A percentile compares a stretch with the other conserved stretches of the same genome.
phyloP scores from a whole-genome alignment of 208 protist genomes.

The Leishmania turanica region DNA sequence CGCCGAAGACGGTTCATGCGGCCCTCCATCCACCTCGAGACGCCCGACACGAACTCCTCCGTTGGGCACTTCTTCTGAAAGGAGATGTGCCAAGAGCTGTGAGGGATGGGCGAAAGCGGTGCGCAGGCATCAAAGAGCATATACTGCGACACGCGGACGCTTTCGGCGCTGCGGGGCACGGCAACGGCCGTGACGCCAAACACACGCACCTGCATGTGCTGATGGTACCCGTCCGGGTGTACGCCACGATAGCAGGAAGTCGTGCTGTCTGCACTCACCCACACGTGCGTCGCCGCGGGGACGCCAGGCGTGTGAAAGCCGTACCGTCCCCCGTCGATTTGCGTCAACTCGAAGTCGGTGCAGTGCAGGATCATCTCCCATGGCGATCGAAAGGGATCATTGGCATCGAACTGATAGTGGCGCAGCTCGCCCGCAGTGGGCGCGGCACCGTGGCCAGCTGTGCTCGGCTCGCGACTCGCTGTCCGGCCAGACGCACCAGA shows the following conservation, averaged over 20 bases:
- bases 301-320: slow-evolving; percentile 45
- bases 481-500: neutral
- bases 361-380: slow-evolving; percentile 32
- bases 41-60: slow-evolving; percentile 1
- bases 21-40: slow-evolving; percentile 16
- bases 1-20: slow-evolving; percentile 13
- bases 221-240: slow-evolving; percentile 20
- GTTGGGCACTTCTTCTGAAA: neutral
- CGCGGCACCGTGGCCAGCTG: neutral
- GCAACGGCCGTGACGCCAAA: slow-evolving; percentile 42
- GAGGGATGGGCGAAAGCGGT: neutral
- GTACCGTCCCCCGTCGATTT: slow-evolving; percentile 18
- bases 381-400: neutral
- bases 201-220: slow-evolving; percentile 13
- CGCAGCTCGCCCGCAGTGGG: slow-evolving; percentile 10
- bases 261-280: slow-evolving; percentile 18
- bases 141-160: slow-evolving; percentile 35
- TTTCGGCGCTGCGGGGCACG: slow-evolving; percentile 27
- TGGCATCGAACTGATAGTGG: slow-evolving; percentile 30
- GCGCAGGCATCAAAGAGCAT: slow-evolving; percentile 19
- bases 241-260: neutral
- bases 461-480: neutral
- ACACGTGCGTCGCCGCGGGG: slow-evolving; percentile 29
- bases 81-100: neutral
- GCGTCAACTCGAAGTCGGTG: slow-evolving; percentile 5